A percentile compares a stretch with the other conserved stretches of the same genome.
Conservation (phyloP, 2,329 filamentous ascomycete genomes). For the Elsinoe necatrix region DNA sequence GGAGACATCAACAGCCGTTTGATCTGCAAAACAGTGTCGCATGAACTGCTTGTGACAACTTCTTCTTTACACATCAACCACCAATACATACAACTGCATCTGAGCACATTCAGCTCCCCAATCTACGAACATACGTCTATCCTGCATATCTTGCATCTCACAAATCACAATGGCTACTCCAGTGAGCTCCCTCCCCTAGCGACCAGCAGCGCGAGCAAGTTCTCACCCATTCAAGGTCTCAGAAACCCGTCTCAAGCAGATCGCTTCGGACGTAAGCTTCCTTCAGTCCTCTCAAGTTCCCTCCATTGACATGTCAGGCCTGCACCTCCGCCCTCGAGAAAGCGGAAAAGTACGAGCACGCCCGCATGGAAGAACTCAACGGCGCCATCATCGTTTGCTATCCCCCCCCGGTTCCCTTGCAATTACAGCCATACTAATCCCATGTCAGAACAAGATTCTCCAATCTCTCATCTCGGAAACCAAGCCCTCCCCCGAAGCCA, state of each 20-base stretch:
- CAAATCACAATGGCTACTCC: background rate
- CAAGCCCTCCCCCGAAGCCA: slow-evolving; percentile 50
- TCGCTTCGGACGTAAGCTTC: slow-evolving; percentile 61
- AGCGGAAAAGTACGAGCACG: slow-evolving; percentile 76
- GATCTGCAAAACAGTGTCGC: slow-evolving; percentile 10
- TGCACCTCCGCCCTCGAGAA: slow-evolving; percentile 69
- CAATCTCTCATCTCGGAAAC: slow-evolving; percentile 65
- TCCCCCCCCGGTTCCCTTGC: slow-evolving; percentile 27
- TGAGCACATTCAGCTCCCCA: background rate
- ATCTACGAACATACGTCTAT: background rate
- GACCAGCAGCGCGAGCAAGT: background rate
- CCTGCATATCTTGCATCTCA: background rate
- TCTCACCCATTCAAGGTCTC: slow-evolving; percentile 49
- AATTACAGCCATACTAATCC: slow-evolving; percentile 20
- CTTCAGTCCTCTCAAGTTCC: background rate
- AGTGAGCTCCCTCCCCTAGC: background rate
- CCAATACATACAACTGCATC: slow-evolving; percentile 1
- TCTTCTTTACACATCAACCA: background rate
- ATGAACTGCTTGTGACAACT: background rate
- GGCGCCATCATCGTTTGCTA: slow-evolving; percentile 79
- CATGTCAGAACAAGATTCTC: slow-evolving; percentile 61
- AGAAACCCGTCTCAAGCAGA: slow-evolving; percentile 70
- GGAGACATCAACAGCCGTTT: slow-evolving; percentile 7
- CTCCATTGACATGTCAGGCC: slow-evolving; percentile 47
- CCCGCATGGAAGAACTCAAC: slow-evolving; percentile 82